Conservation (phyloP, 176 grass and related monocot species). For the Cenchrus fungigraminus region DNA sequence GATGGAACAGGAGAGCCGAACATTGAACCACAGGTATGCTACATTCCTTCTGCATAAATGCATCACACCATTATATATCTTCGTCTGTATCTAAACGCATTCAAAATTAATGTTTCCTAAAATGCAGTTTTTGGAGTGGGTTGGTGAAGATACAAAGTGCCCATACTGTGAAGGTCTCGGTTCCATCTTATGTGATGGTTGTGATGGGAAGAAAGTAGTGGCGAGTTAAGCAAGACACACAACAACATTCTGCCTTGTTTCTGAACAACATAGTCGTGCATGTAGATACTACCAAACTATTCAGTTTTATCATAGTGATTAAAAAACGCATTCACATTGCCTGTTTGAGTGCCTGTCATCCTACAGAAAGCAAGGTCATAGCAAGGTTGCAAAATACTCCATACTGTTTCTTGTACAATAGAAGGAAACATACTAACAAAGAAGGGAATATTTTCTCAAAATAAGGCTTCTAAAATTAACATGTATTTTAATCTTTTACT, state of each 20-base stretch:
- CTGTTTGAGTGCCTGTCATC: slow-evolving; percentile 1
- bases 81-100: background rate
- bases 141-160: slow-evolving; percentile 85
- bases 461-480: slow-evolving; percentile 7
- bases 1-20: slow-evolving; percentile 88
- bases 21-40: slow-evolving; percentile 81
- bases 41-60: background rate
- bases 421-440: slow-evolving; percentile 22
- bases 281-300: slow-evolving; percentile 42
- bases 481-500: slow-evolving; percentile 7
- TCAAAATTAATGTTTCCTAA: slow-evolving; percentile 3
- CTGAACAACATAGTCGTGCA: background rate
- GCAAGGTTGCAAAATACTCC: background rate
- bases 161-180: slow-evolving; percentile 88
- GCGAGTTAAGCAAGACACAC: slow-evolving; percentile 37
- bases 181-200: slow-evolving; percentile 74
- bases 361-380: slow-evolving; percentile 14
- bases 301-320: background rate
- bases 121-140: slow-evolving; percentile 95
- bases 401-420: slow-evolving; percentile 39
- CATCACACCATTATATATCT: background rate
- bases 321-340: slow-evolving; percentile 11
- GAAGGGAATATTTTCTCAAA: background rate
- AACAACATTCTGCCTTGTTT: background rate
- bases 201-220: slow-evolving; percentile 59